Conservation (phyloP, 441 rosid species). For the Sinapis alba region DNA sequence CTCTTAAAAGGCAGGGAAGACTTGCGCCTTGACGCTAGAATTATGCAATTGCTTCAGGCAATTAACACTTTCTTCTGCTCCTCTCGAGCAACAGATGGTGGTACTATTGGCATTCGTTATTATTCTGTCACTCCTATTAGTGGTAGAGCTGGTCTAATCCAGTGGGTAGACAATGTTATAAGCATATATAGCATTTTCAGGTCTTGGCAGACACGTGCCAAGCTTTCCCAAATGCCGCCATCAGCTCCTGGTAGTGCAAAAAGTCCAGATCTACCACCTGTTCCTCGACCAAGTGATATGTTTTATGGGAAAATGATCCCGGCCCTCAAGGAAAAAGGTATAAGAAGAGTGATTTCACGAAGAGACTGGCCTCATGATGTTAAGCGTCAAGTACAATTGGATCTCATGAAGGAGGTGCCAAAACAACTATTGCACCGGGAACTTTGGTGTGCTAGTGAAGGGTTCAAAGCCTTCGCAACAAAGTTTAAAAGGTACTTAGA, state of each 20-base stretch:
- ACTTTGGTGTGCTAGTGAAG: constrained; percentile 99
- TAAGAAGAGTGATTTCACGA: constrained; percentile 95
- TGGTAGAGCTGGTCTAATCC: constrained; percentile 99
- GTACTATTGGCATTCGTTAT: constrained; percentile 77
- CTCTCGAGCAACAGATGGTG: constrained; percentile 58
- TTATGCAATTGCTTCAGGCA: constrained; percentile 98
- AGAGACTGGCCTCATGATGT: constrained; percentile 99
- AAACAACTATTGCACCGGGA: constrained; percentile 92
- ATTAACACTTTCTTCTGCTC: constrained; percentile 76
- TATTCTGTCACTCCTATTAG: constrained; percentile 99
- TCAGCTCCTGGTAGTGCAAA: constrained; percentile 63
- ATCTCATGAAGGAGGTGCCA: constrained; percentile 97
- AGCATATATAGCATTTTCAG: constrained; percentile 96
- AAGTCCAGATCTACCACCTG: constrained; percentile 63
- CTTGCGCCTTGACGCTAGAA: constrained; percentile 99
- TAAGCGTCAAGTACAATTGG: constrained; percentile 93
- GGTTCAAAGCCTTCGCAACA: constrained; percentile 90
- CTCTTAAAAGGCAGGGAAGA: constrained; percentile 98
- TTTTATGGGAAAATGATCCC: constrained; percentile 99
- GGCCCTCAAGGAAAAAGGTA: constrained; percentile 98
- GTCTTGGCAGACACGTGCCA: constrained; percentile 93
- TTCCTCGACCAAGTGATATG: constrained; percentile 99
- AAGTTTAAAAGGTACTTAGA: constrained; percentile 78
- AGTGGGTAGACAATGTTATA: constrained; percentile 95
- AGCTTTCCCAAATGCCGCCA: constrained; percentile 73